Evolutionary conservation across 2,329 filamentous ascomycete genomes (phyloP).

Genomic region (Juglanconis oblonga): DNA sequence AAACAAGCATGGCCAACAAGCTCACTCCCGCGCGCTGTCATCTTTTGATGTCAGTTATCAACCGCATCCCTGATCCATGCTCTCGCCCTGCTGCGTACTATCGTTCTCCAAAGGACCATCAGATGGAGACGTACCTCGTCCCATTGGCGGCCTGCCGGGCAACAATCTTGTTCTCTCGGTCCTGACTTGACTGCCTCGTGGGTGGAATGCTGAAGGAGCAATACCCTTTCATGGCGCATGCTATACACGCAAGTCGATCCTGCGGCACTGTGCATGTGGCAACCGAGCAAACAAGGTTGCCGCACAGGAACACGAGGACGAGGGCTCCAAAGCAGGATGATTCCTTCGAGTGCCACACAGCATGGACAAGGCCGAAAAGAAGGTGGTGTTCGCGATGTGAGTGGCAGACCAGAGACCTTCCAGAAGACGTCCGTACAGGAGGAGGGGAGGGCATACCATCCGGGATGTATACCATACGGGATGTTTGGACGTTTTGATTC

Average conservation of each 20-base stretch:
- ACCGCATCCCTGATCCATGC: not conserved
- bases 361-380: not conserved
- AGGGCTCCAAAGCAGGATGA: not conserved
- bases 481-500: not conserved
- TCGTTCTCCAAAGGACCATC: no score
- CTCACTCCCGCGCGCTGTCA: not conserved
- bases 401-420: not conserved
- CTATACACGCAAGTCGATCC: no score
- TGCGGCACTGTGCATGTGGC: no score
- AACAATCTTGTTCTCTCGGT: not conserved
- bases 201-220: no score
- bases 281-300: no score
- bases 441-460: not conserved
- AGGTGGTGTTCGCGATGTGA: not conserved
- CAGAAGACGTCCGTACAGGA: not conserved
- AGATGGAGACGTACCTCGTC: not conserved
- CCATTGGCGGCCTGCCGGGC: not conserved
- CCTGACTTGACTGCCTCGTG: no score
- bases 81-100: not conserved
- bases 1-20: not conserved
- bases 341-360: not conserved
- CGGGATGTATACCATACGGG: not conserved
- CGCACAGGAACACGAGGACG: not conserved
- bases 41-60: constrained; percentile 1
- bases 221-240: no score